These are phyloP conservation scores for Alternaria incomplexa DNA, from an alignment of 2,329 filamentous ascomycete species.

Conservation along the genomic window DNA sequence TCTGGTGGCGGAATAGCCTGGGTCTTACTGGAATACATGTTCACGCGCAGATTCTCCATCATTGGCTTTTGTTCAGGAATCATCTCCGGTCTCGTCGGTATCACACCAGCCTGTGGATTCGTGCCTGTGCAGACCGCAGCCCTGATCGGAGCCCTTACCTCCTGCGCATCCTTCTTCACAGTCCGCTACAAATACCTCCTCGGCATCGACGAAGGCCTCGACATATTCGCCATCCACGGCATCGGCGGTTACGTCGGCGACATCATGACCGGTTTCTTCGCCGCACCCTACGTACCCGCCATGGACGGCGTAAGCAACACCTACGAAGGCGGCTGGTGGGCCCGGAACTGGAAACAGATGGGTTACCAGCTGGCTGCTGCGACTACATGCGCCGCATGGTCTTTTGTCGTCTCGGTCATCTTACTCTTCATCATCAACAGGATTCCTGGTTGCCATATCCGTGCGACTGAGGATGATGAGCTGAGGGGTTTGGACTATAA, in stretches of 20 bases:
- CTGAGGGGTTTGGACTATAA: constrained; percentile 60
- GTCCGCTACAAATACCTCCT: constrained; percentile 58
- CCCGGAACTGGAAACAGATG: constrained; percentile 61
- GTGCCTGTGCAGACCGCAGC: constrained; percentile 59
- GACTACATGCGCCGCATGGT: constrained; percentile 62
- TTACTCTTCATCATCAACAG: constrained; percentile 63
- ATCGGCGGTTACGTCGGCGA: constrained; percentile 65
- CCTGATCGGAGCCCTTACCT: constrained; percentile 61
- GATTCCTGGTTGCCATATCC: constrained; percentile 63
- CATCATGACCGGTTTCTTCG: constrained; percentile 64
- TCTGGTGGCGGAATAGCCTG: constrained; percentile 62
- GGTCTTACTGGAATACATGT: constrained; percentile 60
- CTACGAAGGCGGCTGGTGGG: constrained; percentile 58
- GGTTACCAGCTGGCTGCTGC: constrained; percentile 65
- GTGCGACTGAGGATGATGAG: constrained; percentile 63
- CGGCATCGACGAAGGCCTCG: constrained; percentile 63
- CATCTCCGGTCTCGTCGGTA: constrained; percentile 64
- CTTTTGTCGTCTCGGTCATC: constrained; percentile 60
- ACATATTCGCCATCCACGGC: constrained; percentile 66
- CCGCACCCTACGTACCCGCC: constrained; percentile 56
- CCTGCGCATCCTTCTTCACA: constrained; percentile 55
- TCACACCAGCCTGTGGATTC: constrained; percentile 64
- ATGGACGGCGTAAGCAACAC: constrained; percentile 59
- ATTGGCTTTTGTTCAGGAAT: constrained; percentile 62
- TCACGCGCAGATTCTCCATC: constrained; percentile 57